Conservation (phyloP, 2,329 filamentous ascomycete species). For the Colletotrichum liaoningense region DNA sequence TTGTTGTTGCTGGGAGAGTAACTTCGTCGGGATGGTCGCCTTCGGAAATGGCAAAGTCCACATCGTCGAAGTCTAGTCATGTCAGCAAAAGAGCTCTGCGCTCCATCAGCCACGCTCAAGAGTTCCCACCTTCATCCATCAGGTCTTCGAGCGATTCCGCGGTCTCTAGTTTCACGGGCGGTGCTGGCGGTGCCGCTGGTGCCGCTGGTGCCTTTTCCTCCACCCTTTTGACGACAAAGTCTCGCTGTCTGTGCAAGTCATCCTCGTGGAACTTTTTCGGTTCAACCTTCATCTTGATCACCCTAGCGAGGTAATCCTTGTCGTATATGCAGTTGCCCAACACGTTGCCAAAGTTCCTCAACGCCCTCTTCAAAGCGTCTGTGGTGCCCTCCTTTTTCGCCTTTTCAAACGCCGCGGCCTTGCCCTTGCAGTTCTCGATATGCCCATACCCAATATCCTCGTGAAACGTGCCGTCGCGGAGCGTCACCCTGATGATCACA, state of each 20-base stretch:
- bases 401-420: slow-evolving; percentile 96
- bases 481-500: slow-evolving; percentile 88
- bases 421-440: slow-evolving; percentile 95
- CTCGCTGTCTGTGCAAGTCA: slow-evolving; percentile 84
- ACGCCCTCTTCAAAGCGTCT: slow-evolving; percentile 88
- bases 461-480: slow-evolving; percentile 95
- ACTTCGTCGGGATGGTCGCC: slow-evolving; percentile 83
- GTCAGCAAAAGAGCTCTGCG: slow-evolving; percentile 9
- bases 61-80: slow-evolving; percentile 75
- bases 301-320: slow-evolving; percentile 89
- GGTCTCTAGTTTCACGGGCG: slow-evolving; percentile 45
- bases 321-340: slow-evolving; percentile 99
- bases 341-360: slow-evolving; percentile 95
- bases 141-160: slow-evolving; percentile 64
- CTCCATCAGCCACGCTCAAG: not conserved
- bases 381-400: slow-evolving; percentile 98
- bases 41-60: slow-evolving; percentile 77
- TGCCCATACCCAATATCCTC: slow-evolving; percentile 98
- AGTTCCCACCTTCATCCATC: slow-evolving; percentile 54
- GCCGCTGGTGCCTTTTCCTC: slow-evolving; percentile 31
- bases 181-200: slow-evolving; percentile 19
- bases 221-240: slow-evolving; percentile 74
- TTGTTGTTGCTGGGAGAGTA: slow-evolving; percentile 59
- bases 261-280: slow-evolving; percentile 82
- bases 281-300: slow-evolving; percentile 87